Evolutionary conservation across 805 yeast genomes (phyloP).

Genomic region (Starmerella floris): DNA sequence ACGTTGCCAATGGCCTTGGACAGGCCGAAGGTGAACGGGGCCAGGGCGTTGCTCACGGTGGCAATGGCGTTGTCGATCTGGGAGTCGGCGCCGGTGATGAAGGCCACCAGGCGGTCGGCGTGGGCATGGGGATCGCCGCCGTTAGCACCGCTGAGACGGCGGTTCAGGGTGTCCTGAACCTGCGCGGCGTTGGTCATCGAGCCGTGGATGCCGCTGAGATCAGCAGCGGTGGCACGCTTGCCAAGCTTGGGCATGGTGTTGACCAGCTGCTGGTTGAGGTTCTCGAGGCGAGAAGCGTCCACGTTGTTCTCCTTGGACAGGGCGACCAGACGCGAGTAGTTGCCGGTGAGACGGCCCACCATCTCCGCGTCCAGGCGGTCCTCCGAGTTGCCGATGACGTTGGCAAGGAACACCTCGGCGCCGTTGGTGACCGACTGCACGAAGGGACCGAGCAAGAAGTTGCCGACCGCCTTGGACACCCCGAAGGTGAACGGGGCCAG

Average conservation of each 20-base stretch:
- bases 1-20: conserved; percentile 7
- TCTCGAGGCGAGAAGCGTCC: conserved; percentile 12
- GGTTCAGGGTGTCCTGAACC: conserved; percentile 13
- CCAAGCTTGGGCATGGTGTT: conserved; percentile 4
- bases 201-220: conserved; percentile 12
- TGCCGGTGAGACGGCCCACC: conserved; percentile 15
- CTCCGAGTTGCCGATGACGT: conserved; percentile 17
- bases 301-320: conserved; percentile 17
- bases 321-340: conserved; percentile 16
- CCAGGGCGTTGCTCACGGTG: conserved; percentile 15
- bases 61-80: conserved; percentile 25
- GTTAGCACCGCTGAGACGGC: conserved; percentile 6
- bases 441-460: conserved; percentile 23
- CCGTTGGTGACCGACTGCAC: conserved; percentile 27
- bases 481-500: conserved; percentile 19
- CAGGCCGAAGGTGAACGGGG: conserved; percentile 17
- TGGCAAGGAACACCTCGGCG: conserved; percentile 23
- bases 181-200: conserved; percentile 15
- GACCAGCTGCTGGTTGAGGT: conserved; percentile 16
- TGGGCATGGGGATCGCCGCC: conserved; percentile 9
- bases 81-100: conserved; percentile 25
- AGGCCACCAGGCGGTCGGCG: conserved; percentile 14
- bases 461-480: conserved; percentile 14
- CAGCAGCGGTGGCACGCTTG: conserved; percentile 4
- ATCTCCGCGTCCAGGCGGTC: conserved; percentile 13